Evolutionary conservation across 192 early-diverging fungal genomes (phyloP), one percentile per base, ranked within the genome.

Genomic region (Coemansia sp.): DNA sequence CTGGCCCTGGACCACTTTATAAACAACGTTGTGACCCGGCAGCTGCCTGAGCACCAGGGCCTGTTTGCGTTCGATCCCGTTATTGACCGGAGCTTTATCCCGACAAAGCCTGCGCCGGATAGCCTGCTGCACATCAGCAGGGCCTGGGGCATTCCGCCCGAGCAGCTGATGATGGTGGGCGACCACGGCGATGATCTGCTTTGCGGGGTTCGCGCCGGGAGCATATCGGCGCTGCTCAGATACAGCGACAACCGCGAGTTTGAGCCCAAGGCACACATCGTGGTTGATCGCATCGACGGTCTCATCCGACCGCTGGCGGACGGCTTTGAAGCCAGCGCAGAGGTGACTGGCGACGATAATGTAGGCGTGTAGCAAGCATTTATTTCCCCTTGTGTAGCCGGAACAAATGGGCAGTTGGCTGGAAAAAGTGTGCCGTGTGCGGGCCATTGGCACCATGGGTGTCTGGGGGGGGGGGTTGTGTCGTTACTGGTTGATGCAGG

Each of bases 101-200:
- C 72, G 10, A 38, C 58, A 12, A 78, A 78, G 63, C 76, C 76
- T 11, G 40, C 62, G 17, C 76, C 76, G 3, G 62, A 64, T 5
- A 36, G 54, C 21, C 46, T 78, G 21, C 31, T 71, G 6, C 55
- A 70, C 38, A 59, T 75, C 41, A 69, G 67, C 22, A 14, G 43
- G 37, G 7, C 7, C 19, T 78, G 76, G 76, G 49, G 48, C 3
- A 56, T 78, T 33, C 58, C 52, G 29, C 65, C 76, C 7, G 41
- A 60, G 14, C 53, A 75, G 35, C 54, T 75, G 11, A 38, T 75
- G 65, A 78, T 78, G 72, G 76, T 78, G 10, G 76, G 76, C 26
- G 76, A 78, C 48, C 59, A 75, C 38, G 49, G 53, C 27, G 76
- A 78, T 46, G 76, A 78, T 27, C 45, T 78, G n/a, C 40, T 62